These are phyloP conservation scores for Teratosphaeria nubilosa DNA, from an alignment of 2,329 filamentous ascomycete genomes.

Conservation along the genomic window DNA sequence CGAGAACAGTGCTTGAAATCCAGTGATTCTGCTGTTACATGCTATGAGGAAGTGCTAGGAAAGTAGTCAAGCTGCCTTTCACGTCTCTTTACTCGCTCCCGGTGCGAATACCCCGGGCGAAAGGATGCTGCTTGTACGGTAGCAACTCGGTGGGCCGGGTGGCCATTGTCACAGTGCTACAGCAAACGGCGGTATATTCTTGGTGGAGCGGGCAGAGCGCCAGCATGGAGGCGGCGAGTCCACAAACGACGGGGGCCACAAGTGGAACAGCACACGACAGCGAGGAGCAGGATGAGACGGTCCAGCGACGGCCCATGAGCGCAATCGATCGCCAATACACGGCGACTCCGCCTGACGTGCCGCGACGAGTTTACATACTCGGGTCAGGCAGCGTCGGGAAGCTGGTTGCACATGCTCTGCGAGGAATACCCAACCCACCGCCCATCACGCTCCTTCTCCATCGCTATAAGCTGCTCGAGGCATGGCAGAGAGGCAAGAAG, in stretches of 20 bases:
- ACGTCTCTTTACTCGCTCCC: slow-evolving; percentile 35
- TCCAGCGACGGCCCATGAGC: slow-evolving; percentile 8
- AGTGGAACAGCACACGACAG: background rate
- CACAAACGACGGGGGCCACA: background rate
- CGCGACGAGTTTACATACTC: slow-evolving; percentile 61
- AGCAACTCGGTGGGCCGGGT: slow-evolving; percentile 33
- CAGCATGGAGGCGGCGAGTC: slow-evolving; percentile 9
- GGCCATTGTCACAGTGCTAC: slow-evolving; percentile 21
- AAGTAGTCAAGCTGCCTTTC: slow-evolving; percentile 30
- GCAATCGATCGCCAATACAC: slow-evolving; percentile 21
- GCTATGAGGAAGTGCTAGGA: background rate
- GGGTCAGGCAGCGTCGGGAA: slow-evolving; percentile 74
- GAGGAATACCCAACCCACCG: slow-evolving; percentile 50
- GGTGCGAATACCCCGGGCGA: slow-evolving; percentile 34
- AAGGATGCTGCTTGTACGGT: slow-evolving; percentile 32
- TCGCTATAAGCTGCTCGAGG: slow-evolving; percentile 32
- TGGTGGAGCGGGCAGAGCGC: slow-evolving; percentile 12
- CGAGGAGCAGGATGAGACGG: background rate
- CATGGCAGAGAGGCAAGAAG: slow-evolving; percentile 40
- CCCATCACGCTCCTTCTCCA: slow-evolving; percentile 76
- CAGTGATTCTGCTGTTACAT: background rate
- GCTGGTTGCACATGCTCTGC: slow-evolving; percentile 65
- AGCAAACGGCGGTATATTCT: slow-evolving; percentile 10
- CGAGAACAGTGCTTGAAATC: background rate
- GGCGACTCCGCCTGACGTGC: slow-evolving; percentile 10